Conservation (phyloP, 441 rosid species). For the Eruca vesicaria region DNA sequence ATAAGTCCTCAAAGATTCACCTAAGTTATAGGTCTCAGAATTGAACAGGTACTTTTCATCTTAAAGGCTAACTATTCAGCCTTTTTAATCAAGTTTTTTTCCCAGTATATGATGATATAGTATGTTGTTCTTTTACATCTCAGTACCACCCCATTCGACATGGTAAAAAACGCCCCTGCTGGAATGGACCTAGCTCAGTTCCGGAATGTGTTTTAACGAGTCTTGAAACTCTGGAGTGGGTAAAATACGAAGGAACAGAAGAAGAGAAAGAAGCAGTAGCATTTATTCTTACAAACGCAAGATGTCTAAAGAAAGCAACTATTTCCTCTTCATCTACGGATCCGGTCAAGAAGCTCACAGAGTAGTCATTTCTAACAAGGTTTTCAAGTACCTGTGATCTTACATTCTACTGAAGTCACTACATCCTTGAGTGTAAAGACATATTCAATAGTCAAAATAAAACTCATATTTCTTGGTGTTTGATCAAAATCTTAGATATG, state of each 20-base stretch:
- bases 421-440: background rate
- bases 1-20: slow-evolving; percentile 5
- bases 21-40: slow-evolving; percentile 5
- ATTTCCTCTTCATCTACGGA: background rate
- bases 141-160: background rate
- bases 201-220: background rate
- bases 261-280: background rate
- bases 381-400: background rate
- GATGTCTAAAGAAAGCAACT: slow-evolving; percentile 1
- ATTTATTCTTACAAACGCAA: background rate
- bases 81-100: background rate
- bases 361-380: background rate
- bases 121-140: background rate
- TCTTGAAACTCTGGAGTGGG: slow-evolving; percentile 8
- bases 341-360: background rate
- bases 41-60: background rate
- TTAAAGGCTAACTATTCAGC: too few relatives aligned
- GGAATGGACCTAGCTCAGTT: background rate
- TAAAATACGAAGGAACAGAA: background rate
- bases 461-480: background rate
- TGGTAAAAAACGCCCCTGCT: background rate
- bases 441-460: background rate
- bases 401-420: background rate
- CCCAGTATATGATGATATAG: background rate
- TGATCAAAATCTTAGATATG: too few relatives aligned